phyloP scores from a whole-genome alignment of 495 filamentous ascomycete genomes.

The Evernia prunastri region DNA sequence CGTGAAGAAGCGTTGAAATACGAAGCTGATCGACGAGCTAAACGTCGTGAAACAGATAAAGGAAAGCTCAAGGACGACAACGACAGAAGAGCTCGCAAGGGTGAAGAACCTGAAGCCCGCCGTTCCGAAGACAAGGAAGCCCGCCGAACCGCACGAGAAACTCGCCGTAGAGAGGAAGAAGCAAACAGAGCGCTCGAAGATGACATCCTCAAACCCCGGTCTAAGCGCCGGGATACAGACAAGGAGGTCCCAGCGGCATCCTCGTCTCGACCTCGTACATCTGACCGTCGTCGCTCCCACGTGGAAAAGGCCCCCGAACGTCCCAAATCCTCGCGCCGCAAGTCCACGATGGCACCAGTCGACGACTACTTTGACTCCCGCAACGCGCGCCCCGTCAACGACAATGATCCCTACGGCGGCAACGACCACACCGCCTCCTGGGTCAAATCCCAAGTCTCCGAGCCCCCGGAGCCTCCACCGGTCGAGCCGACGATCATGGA shows the following conservation, averaged over 20 bases:
- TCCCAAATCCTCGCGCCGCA: conserved; percentile 25
- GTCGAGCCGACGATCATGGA: conserved; percentile 51
- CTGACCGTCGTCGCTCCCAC: conserved; percentile 24
- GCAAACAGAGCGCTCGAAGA: conserved; percentile 40
- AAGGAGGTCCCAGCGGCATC: conserved; percentile 18
- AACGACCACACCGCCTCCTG: conserved; percentile 55
- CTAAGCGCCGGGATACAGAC: conserved; percentile 19
- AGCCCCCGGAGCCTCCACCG: conserved; percentile 54
- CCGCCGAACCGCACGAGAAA: conserved; percentile 44
- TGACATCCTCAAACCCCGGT: conserved; percentile 21
- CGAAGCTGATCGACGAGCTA: conserved; percentile 40
- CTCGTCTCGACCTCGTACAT: conserved; percentile 24
- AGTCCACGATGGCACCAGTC: conserved; percentile 26
- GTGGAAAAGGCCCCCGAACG: conserved; percentile 19
- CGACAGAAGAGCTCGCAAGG: conserved; percentile 40
- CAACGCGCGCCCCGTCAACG: conserved; percentile 24
- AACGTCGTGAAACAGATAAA: conserved; percentile 38
- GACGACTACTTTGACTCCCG: conserved; percentile 40
- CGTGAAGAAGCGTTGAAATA: conserved; percentile 35
- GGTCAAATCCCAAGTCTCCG: conserved; percentile 50
- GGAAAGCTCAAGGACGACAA: conserved; percentile 35
- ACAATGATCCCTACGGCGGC: conserved; percentile 29
- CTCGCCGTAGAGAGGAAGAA: conserved; percentile 37
- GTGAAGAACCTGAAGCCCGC: conserved; percentile 43
- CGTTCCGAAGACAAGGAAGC: conserved; percentile 42